Conservation (phyloP, 2,329 filamentous ascomycete genomes). For the Cladosporium sp. region DNA sequence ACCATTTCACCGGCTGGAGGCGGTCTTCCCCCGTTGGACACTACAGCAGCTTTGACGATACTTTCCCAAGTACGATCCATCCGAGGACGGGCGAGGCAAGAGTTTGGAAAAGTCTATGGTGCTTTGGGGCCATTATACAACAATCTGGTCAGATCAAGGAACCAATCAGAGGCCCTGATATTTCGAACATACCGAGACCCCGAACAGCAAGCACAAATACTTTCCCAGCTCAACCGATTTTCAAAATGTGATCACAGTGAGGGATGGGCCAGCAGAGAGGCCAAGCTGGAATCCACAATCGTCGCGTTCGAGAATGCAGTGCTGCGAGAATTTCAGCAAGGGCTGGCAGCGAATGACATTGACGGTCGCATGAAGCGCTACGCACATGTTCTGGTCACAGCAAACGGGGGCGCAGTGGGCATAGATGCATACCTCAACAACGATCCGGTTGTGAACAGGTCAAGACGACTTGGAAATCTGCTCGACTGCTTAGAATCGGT, state of each 20-base stretch:
- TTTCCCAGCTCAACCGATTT: constrained; percentile 74
- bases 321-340: constrained; percentile 84
- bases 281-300: constrained; percentile 67
- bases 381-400: constrained; percentile 71
- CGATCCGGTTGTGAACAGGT: constrained; percentile 73
- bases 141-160: constrained; percentile 67
- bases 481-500: constrained; percentile 74
- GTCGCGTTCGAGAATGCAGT: constrained; percentile 86
- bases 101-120: constrained; percentile 88
- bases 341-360: constrained; percentile 81
- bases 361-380: constrained; percentile 85
- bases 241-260: constrained; percentile 71
- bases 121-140: constrained; percentile 82
- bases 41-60: constrained; percentile 60
- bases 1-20: constrained; percentile 39
- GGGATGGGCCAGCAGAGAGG: constrained; percentile 65
- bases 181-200: constrained; percentile 85
- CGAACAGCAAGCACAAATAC: constrained; percentile 82
- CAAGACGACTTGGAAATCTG: constrained; percentile 63
- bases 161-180: constrained; percentile 71
- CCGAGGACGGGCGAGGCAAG: constrained; percentile 75
- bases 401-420: constrained; percentile 74
- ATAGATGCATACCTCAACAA: constrained; percentile 80
- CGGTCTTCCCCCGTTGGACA: constrained; percentile 44
- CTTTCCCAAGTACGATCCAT: constrained; percentile 69